Conservation (phyloP, 2,329 filamentous ascomycete species). For the Ustulina deusta region DNA sequence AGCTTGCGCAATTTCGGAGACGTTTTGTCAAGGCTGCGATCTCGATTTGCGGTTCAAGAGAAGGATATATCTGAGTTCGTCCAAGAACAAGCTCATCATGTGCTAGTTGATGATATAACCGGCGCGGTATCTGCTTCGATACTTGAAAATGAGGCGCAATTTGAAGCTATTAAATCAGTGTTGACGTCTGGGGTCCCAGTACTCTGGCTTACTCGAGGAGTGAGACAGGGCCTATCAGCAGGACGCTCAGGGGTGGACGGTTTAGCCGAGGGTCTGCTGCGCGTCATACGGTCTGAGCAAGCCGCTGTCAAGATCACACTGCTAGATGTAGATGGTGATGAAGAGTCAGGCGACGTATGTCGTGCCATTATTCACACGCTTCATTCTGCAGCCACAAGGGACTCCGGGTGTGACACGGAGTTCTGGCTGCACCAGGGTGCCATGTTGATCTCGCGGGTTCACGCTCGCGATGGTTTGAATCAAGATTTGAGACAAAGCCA, state of each 20-base stretch:
- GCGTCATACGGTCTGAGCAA: conserved; percentile 47
- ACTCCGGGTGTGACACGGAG: conserved; percentile 44
- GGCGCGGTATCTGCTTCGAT: conserved; percentile 28
- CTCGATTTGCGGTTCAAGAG: background rate
- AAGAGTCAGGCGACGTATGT: conserved; percentile 28
- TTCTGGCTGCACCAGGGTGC: conserved; percentile 44
- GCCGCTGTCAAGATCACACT: conserved; percentile 39
- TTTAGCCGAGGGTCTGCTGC: conserved; percentile 46
- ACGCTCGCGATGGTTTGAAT: conserved; percentile 25
- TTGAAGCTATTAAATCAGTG: conserved; percentile 38
- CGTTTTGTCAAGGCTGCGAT: conserved; percentile 5
- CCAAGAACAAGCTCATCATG: conserved; percentile 12
- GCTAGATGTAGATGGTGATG: conserved; percentile 40
- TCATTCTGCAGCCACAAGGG: conserved; percentile 35
- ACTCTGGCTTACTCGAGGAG: conserved; percentile 44
- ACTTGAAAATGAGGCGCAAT: conserved; percentile 23
- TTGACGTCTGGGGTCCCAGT: conserved; percentile 36
- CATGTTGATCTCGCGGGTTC: conserved; percentile 39
- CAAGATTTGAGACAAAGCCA: conserved; percentile 5
- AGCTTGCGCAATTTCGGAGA: background rate
- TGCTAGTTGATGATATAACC: conserved; percentile 42
- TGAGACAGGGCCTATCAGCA: conserved; percentile 37
- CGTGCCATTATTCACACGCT: conserved; percentile 31
- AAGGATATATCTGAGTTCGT: conserved; percentile 11
- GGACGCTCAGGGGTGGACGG: conserved; percentile 22